Base-by-base conservation (phyloP, 495 filamentous ascomycete genomes). In the Aspergillus hancockii region DNA sequence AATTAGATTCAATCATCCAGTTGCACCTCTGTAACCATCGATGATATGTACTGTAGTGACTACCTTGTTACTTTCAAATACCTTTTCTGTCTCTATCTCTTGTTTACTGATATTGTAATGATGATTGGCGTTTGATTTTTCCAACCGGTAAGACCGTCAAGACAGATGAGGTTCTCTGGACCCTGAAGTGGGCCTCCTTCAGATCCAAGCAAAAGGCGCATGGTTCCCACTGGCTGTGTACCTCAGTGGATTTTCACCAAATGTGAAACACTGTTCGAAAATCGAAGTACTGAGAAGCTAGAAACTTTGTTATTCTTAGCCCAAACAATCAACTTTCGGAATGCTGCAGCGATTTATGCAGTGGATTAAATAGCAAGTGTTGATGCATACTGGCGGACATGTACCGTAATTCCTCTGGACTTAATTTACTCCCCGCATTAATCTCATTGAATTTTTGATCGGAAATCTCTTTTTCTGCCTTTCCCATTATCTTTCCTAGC, bases 341-440 rank as follows among this genome's bases (percentile, higher is more conserved):
- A 28, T 28, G 25, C 25, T 28, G 25, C 7, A 28, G 25, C 25
- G 25, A 28, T 28, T 28, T 28, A 28, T 28, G 25, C 25, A 28
- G 25, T 28, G 3, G 25, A 28, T 28, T 3, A 3, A 28, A 28
- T n/a, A 28, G 3, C 25, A 7, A 28, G 25, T 3, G 25, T 28
- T n/a, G 25, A 28, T 28, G 25, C 25, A 28, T 28, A 3, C 25
- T 28, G 25, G n/a, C n/a, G n/a, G n/a, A 28, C 25, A 28, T 28
- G 25, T 28, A 28, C 7, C 12, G 36, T n/a, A 40, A 40, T 40
- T 40, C 3, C 36, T 40, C 36, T 40, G 10, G 12, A 12, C 16
- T 12, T 10, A n/a, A 38, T 54, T 21, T 31, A 36, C n/a, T 54
- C 32, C 43, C 43, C 43, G 43, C 43, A 31, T 55, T 31, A 34